These are phyloP conservation scores for Trichoderma koningii DNA, from an alignment of 2,329 filamentous ascomycete genomes.

Conservation along the genomic window DNA sequence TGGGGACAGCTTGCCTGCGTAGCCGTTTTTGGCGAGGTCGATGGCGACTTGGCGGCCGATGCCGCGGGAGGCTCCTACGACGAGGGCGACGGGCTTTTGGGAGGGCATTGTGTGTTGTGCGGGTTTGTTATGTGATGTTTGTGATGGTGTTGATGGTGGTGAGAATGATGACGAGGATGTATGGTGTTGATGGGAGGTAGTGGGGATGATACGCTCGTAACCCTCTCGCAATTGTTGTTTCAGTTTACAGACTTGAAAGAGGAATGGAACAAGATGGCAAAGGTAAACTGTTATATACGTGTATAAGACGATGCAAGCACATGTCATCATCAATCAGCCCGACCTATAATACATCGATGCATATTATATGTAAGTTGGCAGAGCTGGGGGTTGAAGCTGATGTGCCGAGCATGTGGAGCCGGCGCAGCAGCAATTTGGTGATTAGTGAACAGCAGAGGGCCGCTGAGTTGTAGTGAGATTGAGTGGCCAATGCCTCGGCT, in stretches of 20 bases:
- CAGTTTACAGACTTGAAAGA: not conserved
- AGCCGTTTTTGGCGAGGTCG: constrained; percentile 70
- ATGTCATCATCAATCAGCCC: too few relatives aligned
- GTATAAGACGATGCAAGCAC: too few relatives aligned
- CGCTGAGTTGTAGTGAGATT: not conserved
- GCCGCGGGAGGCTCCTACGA: constrained; percentile 76
- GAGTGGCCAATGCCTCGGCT: constrained; percentile 4
- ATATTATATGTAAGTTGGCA: too few relatives aligned
- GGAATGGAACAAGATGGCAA: too few relatives aligned
- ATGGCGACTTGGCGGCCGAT: constrained; percentile 81
- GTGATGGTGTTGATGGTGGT: too few relatives aligned
- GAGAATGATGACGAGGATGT: not conserved
- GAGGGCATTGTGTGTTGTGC: constrained; percentile 29
- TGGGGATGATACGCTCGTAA: not conserved
- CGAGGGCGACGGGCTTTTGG: constrained; percentile 61
- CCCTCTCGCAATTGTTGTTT: not conserved
- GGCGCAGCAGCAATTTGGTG: not conserved
- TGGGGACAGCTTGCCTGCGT: constrained; percentile 56
- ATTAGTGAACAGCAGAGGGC: constrained; percentile 7
- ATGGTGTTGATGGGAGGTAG: not conserved
- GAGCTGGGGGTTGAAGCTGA: too few relatives aligned
- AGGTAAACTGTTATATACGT: too few relatives aligned
- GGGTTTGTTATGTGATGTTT: not conserved
- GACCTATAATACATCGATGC: too few relatives aligned
- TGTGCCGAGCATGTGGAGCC: too few relatives aligned